Evolutionary conservation across 345 rosid genomes (phyloP).

Genomic region (Gossypium raimondii): DNA sequence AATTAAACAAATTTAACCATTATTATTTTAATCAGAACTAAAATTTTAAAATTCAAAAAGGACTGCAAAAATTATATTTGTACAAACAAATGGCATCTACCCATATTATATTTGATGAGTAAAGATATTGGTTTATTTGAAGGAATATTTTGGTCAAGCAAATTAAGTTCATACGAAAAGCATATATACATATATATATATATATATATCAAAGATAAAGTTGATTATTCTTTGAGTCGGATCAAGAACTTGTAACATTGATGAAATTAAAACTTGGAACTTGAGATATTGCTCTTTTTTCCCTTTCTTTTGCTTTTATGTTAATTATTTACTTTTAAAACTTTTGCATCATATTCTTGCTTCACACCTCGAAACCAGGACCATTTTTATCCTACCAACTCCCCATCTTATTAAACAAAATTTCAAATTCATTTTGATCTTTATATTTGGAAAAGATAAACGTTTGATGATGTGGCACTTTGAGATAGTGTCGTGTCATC

Average conservation of each 20-base stretch:
- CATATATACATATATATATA: not conserved
- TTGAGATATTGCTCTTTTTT: not conserved
- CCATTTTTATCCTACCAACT: not conserved
- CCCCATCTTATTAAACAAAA: not conserved
- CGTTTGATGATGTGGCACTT: no score
- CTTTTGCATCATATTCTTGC: not conserved
- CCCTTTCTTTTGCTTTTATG: not conserved
- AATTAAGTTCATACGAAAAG: not conserved
- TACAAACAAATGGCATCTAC: not conserved
- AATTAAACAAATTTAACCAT: no score
- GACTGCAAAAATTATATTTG: no score
- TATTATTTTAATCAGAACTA: no score
- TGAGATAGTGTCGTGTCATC: no score
- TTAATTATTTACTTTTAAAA: not conserved
- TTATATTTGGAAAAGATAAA: no score
- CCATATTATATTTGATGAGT: not conserved
- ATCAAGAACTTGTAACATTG: not conserved
- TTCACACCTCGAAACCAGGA: no score
- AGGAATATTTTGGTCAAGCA: not conserved
- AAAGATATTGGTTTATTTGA: not conserved
- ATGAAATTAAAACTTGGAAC: not conserved
- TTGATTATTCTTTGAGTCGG: slow-evolving; percentile 1
- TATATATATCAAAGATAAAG: not conserved
- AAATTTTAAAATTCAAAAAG: no score
- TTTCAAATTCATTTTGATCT: not conserved